These are phyloP conservation scores for Teratosphaeriaceae sp. DNA, from an alignment of 2,329 filamentous ascomycete genomes.

Conservation along the genomic window DNA sequence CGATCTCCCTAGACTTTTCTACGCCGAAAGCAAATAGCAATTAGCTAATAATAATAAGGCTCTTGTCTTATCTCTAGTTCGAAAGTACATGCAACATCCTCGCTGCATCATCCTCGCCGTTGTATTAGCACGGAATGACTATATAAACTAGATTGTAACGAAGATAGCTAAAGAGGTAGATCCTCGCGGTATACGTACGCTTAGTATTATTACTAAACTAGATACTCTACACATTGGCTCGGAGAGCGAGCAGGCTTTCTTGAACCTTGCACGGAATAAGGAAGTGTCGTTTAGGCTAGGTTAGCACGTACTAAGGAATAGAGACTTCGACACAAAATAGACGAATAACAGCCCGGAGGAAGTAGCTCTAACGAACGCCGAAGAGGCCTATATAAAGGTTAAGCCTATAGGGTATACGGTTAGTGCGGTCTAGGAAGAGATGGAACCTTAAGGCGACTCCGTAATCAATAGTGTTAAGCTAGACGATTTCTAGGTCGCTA, in stretches of 20 bases:
- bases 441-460: too few species aligned
- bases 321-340: conserved; percentile 3
- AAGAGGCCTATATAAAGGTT: too few species aligned
- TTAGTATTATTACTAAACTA: conserved; percentile 54
- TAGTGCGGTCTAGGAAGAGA: too few species aligned
- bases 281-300: conserved; percentile 8
- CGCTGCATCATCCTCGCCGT: conserved; percentile 41
- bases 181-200: conserved; percentile 38
- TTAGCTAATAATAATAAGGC: conserved; percentile 25
- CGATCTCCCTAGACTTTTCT: conserved; percentile 34
- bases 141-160: conserved; percentile 52
- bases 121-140: conserved; percentile 37
- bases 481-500: too few species aligned
- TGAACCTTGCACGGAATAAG: conserved; percentile 8
- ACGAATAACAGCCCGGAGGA: too few species aligned
- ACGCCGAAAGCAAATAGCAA: conserved; percentile 25
- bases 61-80: conserved; percentile 30
- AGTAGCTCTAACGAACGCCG: too few species aligned
- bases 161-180: conserved; percentile 43
- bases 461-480: too few species aligned
- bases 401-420: too few species aligned
- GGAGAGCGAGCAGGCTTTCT: conserved; percentile 28
- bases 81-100: conserved; percentile 48
- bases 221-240: conserved; percentile 37
- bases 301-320: conserved; percentile 9